Percentiles rank a stretch among this genome's conserved stretches.
Conservation (phyloP, 768 basidiomycete genomes). For the Glaciozyma martinii region DNA sequence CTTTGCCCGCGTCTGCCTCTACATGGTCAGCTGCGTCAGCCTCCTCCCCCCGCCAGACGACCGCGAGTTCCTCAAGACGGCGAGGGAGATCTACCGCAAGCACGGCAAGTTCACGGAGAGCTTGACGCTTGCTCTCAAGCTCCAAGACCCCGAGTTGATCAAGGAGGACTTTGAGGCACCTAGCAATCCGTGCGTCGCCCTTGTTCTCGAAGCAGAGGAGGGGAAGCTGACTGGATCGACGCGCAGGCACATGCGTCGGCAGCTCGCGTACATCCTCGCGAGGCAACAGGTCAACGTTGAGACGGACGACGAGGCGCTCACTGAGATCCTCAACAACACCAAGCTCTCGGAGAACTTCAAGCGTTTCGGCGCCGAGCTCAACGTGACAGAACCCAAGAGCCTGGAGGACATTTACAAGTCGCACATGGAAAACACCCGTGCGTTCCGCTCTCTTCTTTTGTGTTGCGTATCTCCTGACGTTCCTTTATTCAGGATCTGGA, state of each 20-base stretch:
- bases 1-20: conserved; percentile 79
- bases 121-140: conserved; percentile 69
- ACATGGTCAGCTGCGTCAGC: conserved; percentile 90
- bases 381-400: conserved; percentile 77
- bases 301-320: conserved; percentile 77
- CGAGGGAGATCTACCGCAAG: conserved; percentile 78
- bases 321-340: conserved; percentile 77
- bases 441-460: conserved; percentile 31
- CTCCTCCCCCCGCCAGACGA: conserved; percentile 91
- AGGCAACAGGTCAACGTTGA: conserved; percentile 83
- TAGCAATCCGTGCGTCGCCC: conserved; percentile 62
- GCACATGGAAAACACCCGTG: conserved; percentile 83
- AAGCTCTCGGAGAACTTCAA: conserved; percentile 75
- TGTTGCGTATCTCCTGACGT: background rate
- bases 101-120: conserved; percentile 86
- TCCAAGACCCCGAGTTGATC: conserved; percentile 70
- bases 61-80: conserved; percentile 73
- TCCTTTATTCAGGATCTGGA: conserved; percentile 42
- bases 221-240: background rate
- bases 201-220: background rate
- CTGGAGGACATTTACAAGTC: conserved; percentile 96
- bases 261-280: conserved; percentile 86
- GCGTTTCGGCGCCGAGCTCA: conserved; percentile 87
- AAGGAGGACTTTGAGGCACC: conserved; percentile 81
- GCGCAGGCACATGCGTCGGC: conserved; percentile 75